Evolutionary conservation across 73 alveolate genomes (phyloP), one percentile per base, ranked within the genome.

Genomic region (Tetrahymena borealis): DNA sequence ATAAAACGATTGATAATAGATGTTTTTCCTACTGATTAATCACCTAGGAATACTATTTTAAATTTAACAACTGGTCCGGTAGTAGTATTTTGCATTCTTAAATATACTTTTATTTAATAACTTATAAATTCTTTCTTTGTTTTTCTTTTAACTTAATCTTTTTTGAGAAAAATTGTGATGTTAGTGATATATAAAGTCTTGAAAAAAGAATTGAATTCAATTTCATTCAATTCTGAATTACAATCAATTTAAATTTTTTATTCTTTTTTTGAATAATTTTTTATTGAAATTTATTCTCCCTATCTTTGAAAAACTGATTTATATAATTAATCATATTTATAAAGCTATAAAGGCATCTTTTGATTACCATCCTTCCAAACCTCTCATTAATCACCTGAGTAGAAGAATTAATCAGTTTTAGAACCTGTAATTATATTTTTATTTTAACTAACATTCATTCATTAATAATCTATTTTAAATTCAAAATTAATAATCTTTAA

Each of bases 1-100:
- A 96, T 96, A 96, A 96, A 97, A 35, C 99, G 94, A 90, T 95
- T 94, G 92, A 97, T 96, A 35, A 98, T 96, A 33, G 98, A 91
- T 33, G 99, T 94, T 92, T 98, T 98, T 32, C 99, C 99, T 35
- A 97, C 99, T 20, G 96, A 90, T 60, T 95, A 90, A 78, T 98
- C 99, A 28, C 99, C 98, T 33, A 96, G 79, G 95, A 97, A 78
- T 78, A 94, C 96, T 60, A 96, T 94, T 94, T 97, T 97, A 94
- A 32, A 97, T 79, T 96, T 97, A 90, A 90, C 20, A 28, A 85
- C 78, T 7, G 90, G 93, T 33, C 93, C 93, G 40, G 79, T 85
- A 28, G 93, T 93, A 24, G 93, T 92, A 15, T 33, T 36, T 79
- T 33, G 15, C 91, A 79, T 79, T 79, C 43, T 32, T 79, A n/a